Conservation (phyloP, 495 filamentous ascomycete genomes). For the Elaphomyces granulatus region DNA sequence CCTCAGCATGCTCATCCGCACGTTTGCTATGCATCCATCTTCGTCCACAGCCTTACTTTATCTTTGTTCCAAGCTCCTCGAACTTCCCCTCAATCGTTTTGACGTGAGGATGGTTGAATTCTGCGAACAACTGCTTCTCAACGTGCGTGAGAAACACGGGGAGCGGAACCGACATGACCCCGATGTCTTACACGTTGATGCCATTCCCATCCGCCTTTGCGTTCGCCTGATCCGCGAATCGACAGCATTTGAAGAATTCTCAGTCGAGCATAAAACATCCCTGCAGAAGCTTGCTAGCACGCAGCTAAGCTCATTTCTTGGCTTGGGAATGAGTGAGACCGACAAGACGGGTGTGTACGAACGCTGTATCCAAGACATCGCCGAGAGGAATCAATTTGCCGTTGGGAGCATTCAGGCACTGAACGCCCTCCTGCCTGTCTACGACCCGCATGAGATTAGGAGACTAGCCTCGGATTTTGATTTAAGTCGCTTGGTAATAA, state of each 20-base stretch:
- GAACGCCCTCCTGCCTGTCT: constrained; percentile 37
- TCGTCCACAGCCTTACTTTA: constrained; percentile 43
- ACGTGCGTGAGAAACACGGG: constrained; percentile 20
- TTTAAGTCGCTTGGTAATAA: constrained; percentile 35
- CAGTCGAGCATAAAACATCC: constrained; percentile 26
- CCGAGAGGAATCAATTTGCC: constrained; percentile 36
- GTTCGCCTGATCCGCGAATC: constrained; percentile 57
- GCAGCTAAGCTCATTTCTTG: constrained; percentile 38
- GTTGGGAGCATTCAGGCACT: constrained; percentile 63
- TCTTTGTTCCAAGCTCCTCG: constrained; percentile 57
- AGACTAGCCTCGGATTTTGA: constrained; percentile 40
- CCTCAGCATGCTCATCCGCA: constrained; percentile 55
- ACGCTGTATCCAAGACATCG: constrained; percentile 44
- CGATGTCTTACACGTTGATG: constrained; percentile 17
- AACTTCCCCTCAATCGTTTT: constrained; percentile 48
- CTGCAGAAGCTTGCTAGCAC: constrained; percentile 44
- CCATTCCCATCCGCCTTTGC: constrained; percentile 35
- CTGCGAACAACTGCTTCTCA: constrained; percentile 25
- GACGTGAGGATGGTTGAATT: constrained; percentile 39
- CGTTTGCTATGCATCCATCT: constrained; percentile 41
- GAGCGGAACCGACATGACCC: constrained; percentile 10
- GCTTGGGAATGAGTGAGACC: constrained; percentile 32
- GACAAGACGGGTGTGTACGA: constrained; percentile 41
- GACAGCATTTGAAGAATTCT: constrained; percentile 22
- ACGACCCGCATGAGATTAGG: constrained; percentile 33